These are phyloP conservation scores for Sporodiniella umbellata DNA, from an alignment of 371 early-diverging fungal genomes.

Conservation along the genomic window DNA sequence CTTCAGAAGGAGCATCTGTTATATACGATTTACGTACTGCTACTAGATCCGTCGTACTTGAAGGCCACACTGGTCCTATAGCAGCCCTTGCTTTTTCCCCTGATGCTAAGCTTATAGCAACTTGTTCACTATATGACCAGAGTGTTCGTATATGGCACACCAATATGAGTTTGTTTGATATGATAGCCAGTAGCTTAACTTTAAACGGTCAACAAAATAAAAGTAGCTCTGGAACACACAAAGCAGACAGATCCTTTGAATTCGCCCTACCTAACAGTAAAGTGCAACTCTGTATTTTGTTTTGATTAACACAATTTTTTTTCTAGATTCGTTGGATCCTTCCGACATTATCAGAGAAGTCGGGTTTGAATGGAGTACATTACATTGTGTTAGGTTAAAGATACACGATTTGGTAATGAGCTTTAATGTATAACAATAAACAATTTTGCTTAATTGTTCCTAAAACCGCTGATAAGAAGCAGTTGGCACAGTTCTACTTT, in stretches of 20 bases:
- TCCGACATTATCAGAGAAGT: conserved; percentile 52
- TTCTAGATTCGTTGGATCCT: conserved; percentile 27
- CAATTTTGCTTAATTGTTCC: too few species aligned
- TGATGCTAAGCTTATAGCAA: conserved; percentile 77
- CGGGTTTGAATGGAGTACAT: conserved; percentile 68
- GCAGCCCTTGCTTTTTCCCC: conserved; percentile 74
- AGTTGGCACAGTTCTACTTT: too few species aligned
- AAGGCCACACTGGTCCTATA: conserved; percentile 69
- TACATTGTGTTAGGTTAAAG: conserved; percentile 59
- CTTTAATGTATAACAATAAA: conserved; percentile 49
- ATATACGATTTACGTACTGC: conserved; percentile 87
- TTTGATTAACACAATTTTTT: too few species aligned
- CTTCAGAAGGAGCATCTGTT: conserved; percentile 71
- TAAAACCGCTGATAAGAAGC: too few species aligned
- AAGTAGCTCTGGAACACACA: conserved; percentile 34
- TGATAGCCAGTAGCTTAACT: conserved; percentile 56
- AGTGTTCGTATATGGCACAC: conserved; percentile 79
- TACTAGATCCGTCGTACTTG: conserved; percentile 72
- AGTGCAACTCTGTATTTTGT: conserved; percentile 5
- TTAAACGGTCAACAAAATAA: conserved; percentile 15
- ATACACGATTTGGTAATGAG: conserved; percentile 58
- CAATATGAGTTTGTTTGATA: conserved; percentile 67
- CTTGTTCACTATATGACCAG: conserved; percentile 70
- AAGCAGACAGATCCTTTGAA: conserved; percentile 58
- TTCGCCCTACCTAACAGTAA: conserved; percentile 63